phyloP scores from a whole-genome alignment of 148 eudicot species.

The Diospyros kaki region DNA sequence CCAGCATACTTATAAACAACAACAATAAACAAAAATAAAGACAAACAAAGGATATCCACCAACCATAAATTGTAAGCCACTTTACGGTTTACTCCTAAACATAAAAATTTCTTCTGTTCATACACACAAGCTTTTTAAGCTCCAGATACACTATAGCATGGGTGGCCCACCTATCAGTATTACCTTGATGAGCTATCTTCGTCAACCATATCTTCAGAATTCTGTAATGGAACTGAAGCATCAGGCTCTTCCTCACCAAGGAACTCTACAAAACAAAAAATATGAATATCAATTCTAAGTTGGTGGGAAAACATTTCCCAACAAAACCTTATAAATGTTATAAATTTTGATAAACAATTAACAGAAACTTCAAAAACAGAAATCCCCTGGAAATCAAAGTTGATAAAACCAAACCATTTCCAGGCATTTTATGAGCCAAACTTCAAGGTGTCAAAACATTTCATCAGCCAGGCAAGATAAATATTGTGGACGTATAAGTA shows the following conservation, averaged over 20 bases:
- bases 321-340: neutral
- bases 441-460: too few species aligned
- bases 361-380: neutral
- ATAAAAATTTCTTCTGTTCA: neutral
- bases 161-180: neutral
- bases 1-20: neutral
- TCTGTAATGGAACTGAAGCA: constrained; percentile 47
- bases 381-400: neutral
- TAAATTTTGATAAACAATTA: neutral
- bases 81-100: neutral
- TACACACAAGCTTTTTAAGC: neutral
- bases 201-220: constrained; percentile 57
- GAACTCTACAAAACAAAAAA: constrained; percentile 30
- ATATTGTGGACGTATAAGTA: too few species aligned
- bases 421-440: neutral
- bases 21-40: neutral
- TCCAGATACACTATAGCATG: neutral
- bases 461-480: too few species aligned
- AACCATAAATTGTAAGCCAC: neutral
- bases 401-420: neutral
- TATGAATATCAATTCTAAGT: neutral
- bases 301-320: neutral
- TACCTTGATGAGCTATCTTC: constrained; percentile 96
- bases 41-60: neutral
- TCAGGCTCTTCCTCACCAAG: constrained; percentile 69